Evolutionary conservation across 2,329 filamentous ascomycete genomes (phyloP).

Genomic region (Aspergillus phoenicis): DNA sequence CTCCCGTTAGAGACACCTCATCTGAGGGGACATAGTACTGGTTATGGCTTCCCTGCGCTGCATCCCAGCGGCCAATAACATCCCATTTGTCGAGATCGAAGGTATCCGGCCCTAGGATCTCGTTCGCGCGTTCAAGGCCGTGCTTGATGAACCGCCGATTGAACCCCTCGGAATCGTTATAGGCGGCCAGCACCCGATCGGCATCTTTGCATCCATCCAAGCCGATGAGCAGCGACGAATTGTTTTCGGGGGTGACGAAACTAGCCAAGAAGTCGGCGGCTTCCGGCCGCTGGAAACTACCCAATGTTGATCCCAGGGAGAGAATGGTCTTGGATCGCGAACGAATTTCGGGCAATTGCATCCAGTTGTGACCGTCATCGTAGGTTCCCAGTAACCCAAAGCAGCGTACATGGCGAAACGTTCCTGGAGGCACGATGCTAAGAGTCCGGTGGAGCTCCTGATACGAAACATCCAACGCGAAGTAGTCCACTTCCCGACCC

Average conservation of each 20-base stretch:
- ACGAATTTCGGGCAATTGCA: conserved; percentile 63
- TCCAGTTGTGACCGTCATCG: conserved; percentile 79
- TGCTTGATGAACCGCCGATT: conserved; percentile 17
- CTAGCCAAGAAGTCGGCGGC: conserved; percentile 12
- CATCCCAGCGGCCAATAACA: conserved; percentile 43
- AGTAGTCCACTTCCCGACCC: conserved; percentile 78
- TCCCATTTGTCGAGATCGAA: conserved; percentile 74
- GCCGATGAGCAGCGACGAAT: conserved; percentile 11
- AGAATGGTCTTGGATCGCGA: conserved; percentile 12
- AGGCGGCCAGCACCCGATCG: conserved; percentile 73
- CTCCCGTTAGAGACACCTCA: not conserved
- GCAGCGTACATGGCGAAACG: conserved; percentile 71
- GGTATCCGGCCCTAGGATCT: conserved; percentile 64
- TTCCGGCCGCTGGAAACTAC: conserved; percentile 12
- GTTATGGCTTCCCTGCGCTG: conserved; percentile 4
- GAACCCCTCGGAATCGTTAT: conserved; percentile 43
- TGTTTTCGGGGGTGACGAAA: not conserved
- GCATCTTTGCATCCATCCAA: conserved; percentile 54
- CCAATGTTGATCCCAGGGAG: conserved; percentile 15
- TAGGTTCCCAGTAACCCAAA: conserved; percentile 82
- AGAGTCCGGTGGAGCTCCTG: conserved; percentile 78
- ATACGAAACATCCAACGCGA: conserved; percentile 77
- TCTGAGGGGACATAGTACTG: conserved; percentile 16
- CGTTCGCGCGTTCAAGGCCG: conserved; percentile 59
- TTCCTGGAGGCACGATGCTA: conserved; percentile 54